Evolutionary conservation across 306 rosid species (phyloP).

Genomic region (Casuarina equisetifolia): DNA sequence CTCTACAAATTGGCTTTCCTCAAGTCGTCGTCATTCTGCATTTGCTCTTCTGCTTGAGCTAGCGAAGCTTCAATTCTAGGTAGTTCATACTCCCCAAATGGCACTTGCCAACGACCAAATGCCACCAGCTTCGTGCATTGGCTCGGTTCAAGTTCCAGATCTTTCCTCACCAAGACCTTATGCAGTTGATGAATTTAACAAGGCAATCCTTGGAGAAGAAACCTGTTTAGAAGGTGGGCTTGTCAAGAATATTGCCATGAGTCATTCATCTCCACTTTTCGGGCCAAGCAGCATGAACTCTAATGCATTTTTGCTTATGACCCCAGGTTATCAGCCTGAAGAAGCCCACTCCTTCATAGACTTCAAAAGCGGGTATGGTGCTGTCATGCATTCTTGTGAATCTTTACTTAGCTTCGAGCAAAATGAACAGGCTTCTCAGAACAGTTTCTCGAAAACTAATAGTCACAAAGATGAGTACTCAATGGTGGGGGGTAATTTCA

Average conservation of each 20-base stretch:
- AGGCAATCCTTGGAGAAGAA: conserved; percentile 29
- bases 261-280: conserved; percentile 34
- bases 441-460: conserved; percentile 21
- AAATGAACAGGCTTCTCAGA: conserved; percentile 15
- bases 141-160: conserved; percentile 17
- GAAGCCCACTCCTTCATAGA: conserved; percentile 58
- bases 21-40: conserved; percentile 21
- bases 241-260: conserved; percentile 39
- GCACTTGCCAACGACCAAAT: conserved; percentile 47
- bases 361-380: conserved; percentile 44
- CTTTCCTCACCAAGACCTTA: neutral
- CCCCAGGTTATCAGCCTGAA: conserved; percentile 29
- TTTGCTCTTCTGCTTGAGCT: conserved; percentile 22
- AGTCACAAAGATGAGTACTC: conserved; percentile 32
- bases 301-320: conserved; percentile 29
- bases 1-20: conserved; percentile 49
- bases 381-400: conserved; percentile 30
- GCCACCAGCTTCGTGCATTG: conserved; percentile 28
- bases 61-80: conserved; percentile 10
- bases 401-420: conserved; percentile 76
- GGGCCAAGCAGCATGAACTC: conserved; percentile 16
- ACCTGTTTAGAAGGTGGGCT: conserved; percentile 37
- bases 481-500: conserved; percentile 32
- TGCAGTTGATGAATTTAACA: conserved; percentile 30
- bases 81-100: conserved; percentile 33